Evolutionary conservation across 164 flowering plant genomes (phyloP), one percentile per base, ranked within the genome.

Genomic region (Platanus orientalis): DNA sequence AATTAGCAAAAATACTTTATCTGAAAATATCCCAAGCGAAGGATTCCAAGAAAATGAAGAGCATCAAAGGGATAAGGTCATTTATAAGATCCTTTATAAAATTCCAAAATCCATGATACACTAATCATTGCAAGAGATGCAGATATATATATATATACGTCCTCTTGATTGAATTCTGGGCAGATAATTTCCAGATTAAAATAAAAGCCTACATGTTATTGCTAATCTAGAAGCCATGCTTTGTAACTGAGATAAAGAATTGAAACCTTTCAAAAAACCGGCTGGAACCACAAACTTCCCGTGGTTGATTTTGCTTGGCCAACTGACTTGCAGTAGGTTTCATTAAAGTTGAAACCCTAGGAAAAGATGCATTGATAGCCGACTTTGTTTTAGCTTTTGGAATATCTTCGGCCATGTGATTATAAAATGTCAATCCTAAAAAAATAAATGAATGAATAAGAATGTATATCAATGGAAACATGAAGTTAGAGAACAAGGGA

Each of bases 261-360:
- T 45, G 6, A 29, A 34, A 76, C 79, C 76, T 72, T 60, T 67
- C 66, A 7, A 42, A 16, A 9, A 66, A 49, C 70, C 53, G 85
- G 86, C 82, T 83, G 63, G 82, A 71, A 64, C 53, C 21, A 67
- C 66, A 68, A 42, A 60, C 62, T 60, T 75, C 75, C 50, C 30
- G 72, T 12, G 70, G 71, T 54, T 45, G 77, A 65, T 72, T 86
- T 81, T 91, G 96, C 83, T 91, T 94, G 39, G 99, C 99, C 71
- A 94, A 64, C 59, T 82, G 87, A 73, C 99, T 89, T 30, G 92
- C 96, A 21, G 99, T 94, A 56, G 99, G 97, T 62, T 86, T 91
- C 98, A 89, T 91, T 74, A 90, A 79, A 65, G 97, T 91, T 62
- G 97, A 87, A 67, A 79, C 73, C 78, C 82, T 85, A 4, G 81